These are phyloP conservation scores for Scopulariopsis brevicaulis DNA, from an alignment of 2,329 filamentous ascomycete species.

Conservation along the genomic window DNA sequence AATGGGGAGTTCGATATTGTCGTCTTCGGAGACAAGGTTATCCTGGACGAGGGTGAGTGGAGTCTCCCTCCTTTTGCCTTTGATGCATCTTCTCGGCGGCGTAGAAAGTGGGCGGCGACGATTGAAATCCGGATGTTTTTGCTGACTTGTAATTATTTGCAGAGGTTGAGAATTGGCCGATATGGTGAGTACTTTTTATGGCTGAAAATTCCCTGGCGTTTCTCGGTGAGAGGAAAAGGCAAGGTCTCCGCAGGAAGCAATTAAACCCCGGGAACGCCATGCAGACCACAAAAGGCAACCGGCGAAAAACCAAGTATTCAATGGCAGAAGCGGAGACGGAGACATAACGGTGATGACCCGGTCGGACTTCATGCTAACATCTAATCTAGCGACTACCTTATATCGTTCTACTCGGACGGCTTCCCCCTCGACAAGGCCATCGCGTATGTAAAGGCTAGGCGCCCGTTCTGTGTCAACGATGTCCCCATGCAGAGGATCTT, in stretches of 20 bases:
- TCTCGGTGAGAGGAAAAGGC: constrained; percentile 22
- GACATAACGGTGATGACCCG: too few species aligned
- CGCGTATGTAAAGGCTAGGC: constrained; percentile 82
- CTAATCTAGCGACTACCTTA: constrained; percentile 66
- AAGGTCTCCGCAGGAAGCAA: constrained; percentile 10
- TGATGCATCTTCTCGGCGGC: background rate
- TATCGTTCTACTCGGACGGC: constrained; percentile 96
- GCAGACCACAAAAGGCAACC: background rate
- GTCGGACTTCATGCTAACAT: background rate
- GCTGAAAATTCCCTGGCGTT: background rate
- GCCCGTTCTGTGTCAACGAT: constrained; percentile 96
- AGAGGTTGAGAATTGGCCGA: constrained; percentile 91
- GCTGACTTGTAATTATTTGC: background rate
- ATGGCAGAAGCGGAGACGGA: background rate
- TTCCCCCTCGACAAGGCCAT: constrained; percentile 97
- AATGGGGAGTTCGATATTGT: constrained; percentile 93
- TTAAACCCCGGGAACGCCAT: background rate
- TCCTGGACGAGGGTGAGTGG: constrained; percentile 70
- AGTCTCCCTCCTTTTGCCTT: background rate
- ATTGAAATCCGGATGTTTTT: background rate
- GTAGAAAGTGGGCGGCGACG: background rate
- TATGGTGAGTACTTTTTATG: constrained; percentile 45
- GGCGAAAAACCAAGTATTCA: background rate
- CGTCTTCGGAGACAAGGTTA: constrained; percentile 98
- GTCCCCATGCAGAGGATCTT: constrained; percentile 93